phyloP scores from a whole-genome alignment of 2,329 filamentous ascomycete species.

The Phialocephala sp. region DNA sequence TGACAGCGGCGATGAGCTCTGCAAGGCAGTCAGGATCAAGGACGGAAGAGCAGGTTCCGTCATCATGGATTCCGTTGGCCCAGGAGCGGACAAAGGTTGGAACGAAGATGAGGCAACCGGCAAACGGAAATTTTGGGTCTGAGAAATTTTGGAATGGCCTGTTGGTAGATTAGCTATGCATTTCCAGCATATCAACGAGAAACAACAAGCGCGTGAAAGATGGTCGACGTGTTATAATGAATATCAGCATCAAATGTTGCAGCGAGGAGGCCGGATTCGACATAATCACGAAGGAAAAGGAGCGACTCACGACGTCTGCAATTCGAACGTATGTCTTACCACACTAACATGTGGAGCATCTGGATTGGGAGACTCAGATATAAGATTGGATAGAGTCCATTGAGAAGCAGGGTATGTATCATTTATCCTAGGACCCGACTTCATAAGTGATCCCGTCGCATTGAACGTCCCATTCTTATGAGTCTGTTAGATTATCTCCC shows the following conservation, averaged over 20 bases:
- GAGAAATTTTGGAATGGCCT: conserved; percentile 10
- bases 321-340: neutral
- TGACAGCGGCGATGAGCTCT: neutral
- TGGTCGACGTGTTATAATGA: too few relatives aligned
- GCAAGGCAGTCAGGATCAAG: conserved; percentile 1
- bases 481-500: neutral
- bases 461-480: neutral
- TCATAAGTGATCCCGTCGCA: neutral
- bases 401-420: conserved; percentile 1
- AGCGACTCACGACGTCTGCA: conserved; percentile 8
- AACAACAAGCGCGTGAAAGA: too few relatives aligned
- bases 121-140: neutral
- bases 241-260: too few relatives aligned
- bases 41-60: conserved; percentile 10
- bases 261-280: too few relatives aligned
- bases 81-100: neutral
- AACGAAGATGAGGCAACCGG: conserved; percentile 7
- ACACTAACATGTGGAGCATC: conserved; percentile 11
- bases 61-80: conserved; percentile 2
- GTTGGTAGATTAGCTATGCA: neutral
- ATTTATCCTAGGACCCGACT: neutral
- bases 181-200: too few relatives aligned
- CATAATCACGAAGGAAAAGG: neutral
- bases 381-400: conserved; percentile 7
- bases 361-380: conserved; percentile 10